Evolutionary conservation across 805 yeast genomes (phyloP).

Genomic region (Diddensiella santjacobensis): DNA sequence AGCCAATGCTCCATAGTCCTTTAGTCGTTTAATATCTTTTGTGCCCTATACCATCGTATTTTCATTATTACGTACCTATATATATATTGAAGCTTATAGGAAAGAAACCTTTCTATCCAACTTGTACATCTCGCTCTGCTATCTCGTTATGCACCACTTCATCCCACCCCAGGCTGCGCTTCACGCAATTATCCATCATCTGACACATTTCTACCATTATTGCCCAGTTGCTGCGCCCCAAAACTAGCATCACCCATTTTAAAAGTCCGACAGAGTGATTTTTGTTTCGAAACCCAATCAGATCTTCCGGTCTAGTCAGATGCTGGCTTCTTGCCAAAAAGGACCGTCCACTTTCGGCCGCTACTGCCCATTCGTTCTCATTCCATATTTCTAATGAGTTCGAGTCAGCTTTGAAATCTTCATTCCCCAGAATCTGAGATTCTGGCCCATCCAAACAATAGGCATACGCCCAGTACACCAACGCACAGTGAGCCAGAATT

Average conservation of each 20-base stretch:
- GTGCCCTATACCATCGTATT: background rate
- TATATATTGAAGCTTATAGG: too few species aligned
- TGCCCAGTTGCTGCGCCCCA: constrained; percentile 41
- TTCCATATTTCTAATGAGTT: constrained; percentile 8
- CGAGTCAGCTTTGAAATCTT: constrained; percentile 5
- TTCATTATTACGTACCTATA: background rate
- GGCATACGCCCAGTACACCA: constrained; percentile 31
- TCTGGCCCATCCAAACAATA: constrained; percentile 33
- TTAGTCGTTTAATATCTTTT: background rate
- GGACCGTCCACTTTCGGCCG: constrained; percentile 44
- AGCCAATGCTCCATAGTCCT: background rate
- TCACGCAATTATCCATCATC: constrained; percentile 50
- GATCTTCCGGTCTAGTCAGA: constrained; percentile 11
- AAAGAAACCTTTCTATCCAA: too few species aligned
- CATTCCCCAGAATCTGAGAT: constrained; percentile 18
- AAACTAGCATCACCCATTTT: constrained; percentile 16
- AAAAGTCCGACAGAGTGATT: constrained; percentile 53
- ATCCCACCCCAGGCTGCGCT: constrained; percentile 49
- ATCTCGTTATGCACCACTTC: constrained; percentile 9
- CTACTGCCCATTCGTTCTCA: constrained; percentile 31
- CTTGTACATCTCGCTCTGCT: constrained; percentile 4
- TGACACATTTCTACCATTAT: constrained; percentile 54
- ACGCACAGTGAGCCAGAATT: constrained; percentile 25
- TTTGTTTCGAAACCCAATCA: constrained; percentile 36
- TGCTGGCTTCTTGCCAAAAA: constrained; percentile 44